Evolutionary conservation across 139 green algal genomes (phyloP), one percentile per base, ranked within the genome.

Genomic region (Closterium sp.): DNA sequence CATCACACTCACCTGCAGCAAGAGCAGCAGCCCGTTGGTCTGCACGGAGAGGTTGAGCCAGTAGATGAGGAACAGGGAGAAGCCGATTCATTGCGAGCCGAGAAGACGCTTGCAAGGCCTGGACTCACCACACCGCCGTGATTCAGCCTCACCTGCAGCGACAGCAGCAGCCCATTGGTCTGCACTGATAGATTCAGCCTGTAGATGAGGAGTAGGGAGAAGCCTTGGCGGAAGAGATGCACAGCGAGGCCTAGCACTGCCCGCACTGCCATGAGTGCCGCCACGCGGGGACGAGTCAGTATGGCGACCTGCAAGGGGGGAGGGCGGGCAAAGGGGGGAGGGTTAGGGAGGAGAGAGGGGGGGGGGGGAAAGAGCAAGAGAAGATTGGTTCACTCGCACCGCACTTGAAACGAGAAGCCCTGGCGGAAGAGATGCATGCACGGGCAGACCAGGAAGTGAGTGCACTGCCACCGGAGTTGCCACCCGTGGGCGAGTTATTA

Each of bases 21-120:
- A 93, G 19, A 93, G 92, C 6, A 93, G 90, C n/a, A 92, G 64
- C 16, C 90, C 86, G 90, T 93, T 93, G 86, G 16, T 34, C n/a
- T 83, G 86, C 33, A 92, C 90, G 87, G 31, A n/a, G 33, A 93
- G 84, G 32, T 93, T 33, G 87, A 92, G 92, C 7, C 32, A 28
- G 31, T 92, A 93, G 25, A 93, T 31, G 25, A 93, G 32, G 19
- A 93, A 87, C 30, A 34, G 21, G 3, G 85, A 43, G 38, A 93
- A 92, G 28, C 90, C 90, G 55, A 28, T 76, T 16, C 12, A 66
- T 12, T 66, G 38, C 38, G 10, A 76, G 55, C 55, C 12, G 16
- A n/a, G n/a, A n/a, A n/a, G n/a, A n/a, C n/a, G n/a, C n/a, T n/a
- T n/a, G n/a, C n/a, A n/a, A n/a, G n/a, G n/a, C n/a, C n/a, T n/a